Conservation (phyloP, 495 filamentous ascomycete genomes). For the Chlorociboria aeruginascens region DNA sequence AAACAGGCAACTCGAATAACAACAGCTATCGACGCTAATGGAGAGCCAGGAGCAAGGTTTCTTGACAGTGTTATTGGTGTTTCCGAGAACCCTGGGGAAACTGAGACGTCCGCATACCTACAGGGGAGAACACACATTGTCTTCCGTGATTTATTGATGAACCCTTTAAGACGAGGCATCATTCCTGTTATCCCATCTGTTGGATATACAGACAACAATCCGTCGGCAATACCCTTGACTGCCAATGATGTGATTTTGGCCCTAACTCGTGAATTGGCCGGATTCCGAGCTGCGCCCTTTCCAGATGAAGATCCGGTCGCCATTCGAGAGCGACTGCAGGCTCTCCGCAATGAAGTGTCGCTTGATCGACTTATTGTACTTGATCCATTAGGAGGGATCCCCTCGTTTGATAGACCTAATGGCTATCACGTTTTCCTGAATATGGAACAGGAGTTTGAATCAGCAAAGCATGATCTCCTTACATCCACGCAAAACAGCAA, state of each 20-base stretch:
- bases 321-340: slow-evolving; percentile 31
- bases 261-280: slow-evolving; percentile 58
- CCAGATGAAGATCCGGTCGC: slow-evolving; percentile 32
- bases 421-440: slow-evolving; percentile 87
- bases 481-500: neutral
- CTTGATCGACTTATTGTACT: slow-evolving; percentile 83
- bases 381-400: slow-evolving; percentile 81
- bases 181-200: slow-evolving; percentile 68
- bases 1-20: slow-evolving; percentile 66
- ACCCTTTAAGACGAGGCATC: slow-evolving; percentile 59
- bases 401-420: slow-evolving; percentile 50
- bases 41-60: slow-evolving; percentile 51
- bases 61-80: slow-evolving; percentile 53
- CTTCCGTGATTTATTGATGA: slow-evolving; percentile 48
- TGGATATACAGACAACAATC: slow-evolving; percentile 50
- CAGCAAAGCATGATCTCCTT: slow-evolving; percentile 49
- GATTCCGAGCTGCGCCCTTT: slow-evolving; percentile 19
- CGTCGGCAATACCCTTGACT: slow-evolving; percentile 39
- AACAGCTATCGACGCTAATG: slow-evolving; percentile 54
- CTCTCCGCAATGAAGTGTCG: slow-evolving; percentile 42
- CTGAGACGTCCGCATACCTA: neutral
- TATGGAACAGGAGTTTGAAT: slow-evolving; percentile 75
- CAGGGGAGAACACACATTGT: slow-evolving; percentile 27
- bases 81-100: slow-evolving; percentile 7
- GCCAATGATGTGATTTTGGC: slow-evolving; percentile 61